Evolutionary conservation across 2,329 filamentous ascomycete species (phyloP).

Genomic region (Colletotrichum truncatum): DNA sequence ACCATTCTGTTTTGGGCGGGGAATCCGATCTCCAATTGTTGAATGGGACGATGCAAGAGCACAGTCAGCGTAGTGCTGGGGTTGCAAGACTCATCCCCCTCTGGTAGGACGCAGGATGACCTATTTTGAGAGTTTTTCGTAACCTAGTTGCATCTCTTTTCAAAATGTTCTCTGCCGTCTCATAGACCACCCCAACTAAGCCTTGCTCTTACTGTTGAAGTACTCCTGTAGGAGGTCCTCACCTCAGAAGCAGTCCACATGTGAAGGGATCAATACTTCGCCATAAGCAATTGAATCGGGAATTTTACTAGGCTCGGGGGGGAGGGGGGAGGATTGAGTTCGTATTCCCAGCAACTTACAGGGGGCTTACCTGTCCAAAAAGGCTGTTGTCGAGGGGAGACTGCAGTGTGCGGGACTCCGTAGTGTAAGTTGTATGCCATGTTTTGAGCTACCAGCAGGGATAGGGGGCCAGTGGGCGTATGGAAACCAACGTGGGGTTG

Average conservation of each 20-base stretch:
- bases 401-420: too few relatives aligned
- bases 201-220: neutral
- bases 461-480: neutral
- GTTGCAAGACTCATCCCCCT: neutral
- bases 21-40: neutral
- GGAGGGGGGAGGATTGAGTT: too few relatives aligned
- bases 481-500: slow-evolving; percentile 24
- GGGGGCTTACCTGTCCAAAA: slow-evolving; percentile 17
- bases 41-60: slow-evolving; percentile 2
- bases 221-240: neutral
- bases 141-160: neutral
- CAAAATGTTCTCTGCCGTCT: neutral
- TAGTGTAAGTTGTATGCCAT: too few relatives aligned
- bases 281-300: neutral
- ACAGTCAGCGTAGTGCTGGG: slow-evolving; percentile 19
- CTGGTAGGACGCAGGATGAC: neutral
- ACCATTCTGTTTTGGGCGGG: neutral
- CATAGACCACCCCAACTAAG: neutral
- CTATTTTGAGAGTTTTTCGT: slow-evolving; percentile 11
- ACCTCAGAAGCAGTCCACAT: neutral
- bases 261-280: neutral
- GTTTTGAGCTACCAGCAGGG: too few relatives aligned
- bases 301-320: neutral
- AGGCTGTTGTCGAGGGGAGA: neutral
- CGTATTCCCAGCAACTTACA: slow-evolving; percentile 12